These are phyloP conservation scores for Pleurotus citrinopileatus DNA, from an alignment of 768 basidiomycete species.

Conservation along the genomic window DNA sequence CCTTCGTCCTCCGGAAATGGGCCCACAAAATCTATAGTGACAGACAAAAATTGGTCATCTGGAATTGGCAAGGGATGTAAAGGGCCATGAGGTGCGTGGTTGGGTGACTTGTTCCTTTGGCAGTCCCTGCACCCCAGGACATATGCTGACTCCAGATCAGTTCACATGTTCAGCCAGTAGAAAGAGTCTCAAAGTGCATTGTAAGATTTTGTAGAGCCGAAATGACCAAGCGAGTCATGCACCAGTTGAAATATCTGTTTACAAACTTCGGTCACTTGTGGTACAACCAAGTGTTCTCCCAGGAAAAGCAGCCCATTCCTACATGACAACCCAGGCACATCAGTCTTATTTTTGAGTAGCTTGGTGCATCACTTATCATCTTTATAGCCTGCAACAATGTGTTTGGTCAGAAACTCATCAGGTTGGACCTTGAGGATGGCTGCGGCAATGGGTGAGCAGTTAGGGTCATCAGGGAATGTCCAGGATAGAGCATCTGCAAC, in stretches of 20 bases:
- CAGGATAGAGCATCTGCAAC: constrained; percentile 36
- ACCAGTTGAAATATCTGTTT: constrained; percentile 23
- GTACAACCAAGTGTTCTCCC: constrained; percentile 20
- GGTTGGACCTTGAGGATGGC: neutral
- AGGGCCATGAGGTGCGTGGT: constrained; percentile 26
- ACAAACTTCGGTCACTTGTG: constrained; percentile 15
- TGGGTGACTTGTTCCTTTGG: constrained; percentile 28
- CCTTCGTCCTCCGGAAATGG: constrained; percentile 30
- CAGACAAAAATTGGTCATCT: constrained; percentile 21
- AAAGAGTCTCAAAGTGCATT: constrained; percentile 18
- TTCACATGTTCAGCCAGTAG: constrained; percentile 33
- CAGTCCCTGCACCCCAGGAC: constrained; percentile 30
- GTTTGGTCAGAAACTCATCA: neutral
- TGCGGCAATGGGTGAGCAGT: neutral
- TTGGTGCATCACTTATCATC: constrained; percentile 12
- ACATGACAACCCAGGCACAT: neutral
- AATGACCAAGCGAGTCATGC: constrained; percentile 29
- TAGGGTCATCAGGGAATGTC: neutral
- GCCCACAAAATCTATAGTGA: constrained; percentile 34
- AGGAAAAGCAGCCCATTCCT: constrained; percentile 21
- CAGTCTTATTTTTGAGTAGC: neutral
- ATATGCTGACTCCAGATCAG: constrained; percentile 26
- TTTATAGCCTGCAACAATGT: constrained; percentile 4
- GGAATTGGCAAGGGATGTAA: constrained; percentile 25
- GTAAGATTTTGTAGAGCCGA: constrained; percentile 31